Percentiles rank a stretch among this genome's conserved stretches.
phyloP scores from a whole-genome alignment of 2,329 filamentous ascomycete genomes.

The Beauveria medogensis region DNA sequence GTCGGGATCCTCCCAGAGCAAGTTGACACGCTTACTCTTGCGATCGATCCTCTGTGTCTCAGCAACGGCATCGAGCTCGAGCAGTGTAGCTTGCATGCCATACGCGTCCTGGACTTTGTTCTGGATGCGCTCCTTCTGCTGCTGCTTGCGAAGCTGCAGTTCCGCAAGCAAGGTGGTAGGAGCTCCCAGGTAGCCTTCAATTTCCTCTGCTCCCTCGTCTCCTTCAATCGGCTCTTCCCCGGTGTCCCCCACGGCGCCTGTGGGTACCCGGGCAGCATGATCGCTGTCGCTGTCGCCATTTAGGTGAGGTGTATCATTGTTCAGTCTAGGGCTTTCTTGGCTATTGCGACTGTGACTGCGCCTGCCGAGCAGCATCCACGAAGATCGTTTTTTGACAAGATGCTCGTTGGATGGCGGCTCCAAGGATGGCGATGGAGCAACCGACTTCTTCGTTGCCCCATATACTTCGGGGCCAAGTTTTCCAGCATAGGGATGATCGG shows the following conservation, averaged over 20 bases:
- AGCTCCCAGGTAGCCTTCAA: constrained; percentile 53
- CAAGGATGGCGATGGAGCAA: constrained; percentile 22
- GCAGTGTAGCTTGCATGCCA: constrained; percentile 82
- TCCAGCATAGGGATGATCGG: constrained; percentile 77
- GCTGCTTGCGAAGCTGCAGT: constrained; percentile 80
- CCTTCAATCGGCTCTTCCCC: constrained; percentile 23
- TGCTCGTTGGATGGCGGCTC: constrained; percentile 17
- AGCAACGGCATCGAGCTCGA: constrained; percentile 84
- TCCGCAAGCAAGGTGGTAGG: constrained; percentile 91
- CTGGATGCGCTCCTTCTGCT: constrained; percentile 68
- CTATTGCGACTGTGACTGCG: constrained; percentile 24
- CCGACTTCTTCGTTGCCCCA: constrained; percentile 46
- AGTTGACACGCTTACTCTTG: constrained; percentile 65
- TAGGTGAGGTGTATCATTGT: constrained; percentile 7
- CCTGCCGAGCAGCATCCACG: constrained; percentile 41
- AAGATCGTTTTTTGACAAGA: constrained; percentile 38
- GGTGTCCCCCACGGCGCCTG: constrained; percentile 12
- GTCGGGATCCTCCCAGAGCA: constrained; percentile 79
- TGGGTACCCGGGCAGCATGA: constrained; percentile 12
- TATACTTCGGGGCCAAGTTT: constrained; percentile 69
- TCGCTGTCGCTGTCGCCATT: constrained; percentile 11
- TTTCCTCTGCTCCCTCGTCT: constrained; percentile 37
- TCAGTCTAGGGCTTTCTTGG: constrained; percentile 20
- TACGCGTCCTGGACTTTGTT: constrained; percentile 48
- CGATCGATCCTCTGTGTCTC: constrained; percentile 73